These are phyloP conservation scores for Colletotrichum sp. DNA, from an alignment of 2,329 filamentous ascomycete species.

Conservation along the genomic window DNA sequence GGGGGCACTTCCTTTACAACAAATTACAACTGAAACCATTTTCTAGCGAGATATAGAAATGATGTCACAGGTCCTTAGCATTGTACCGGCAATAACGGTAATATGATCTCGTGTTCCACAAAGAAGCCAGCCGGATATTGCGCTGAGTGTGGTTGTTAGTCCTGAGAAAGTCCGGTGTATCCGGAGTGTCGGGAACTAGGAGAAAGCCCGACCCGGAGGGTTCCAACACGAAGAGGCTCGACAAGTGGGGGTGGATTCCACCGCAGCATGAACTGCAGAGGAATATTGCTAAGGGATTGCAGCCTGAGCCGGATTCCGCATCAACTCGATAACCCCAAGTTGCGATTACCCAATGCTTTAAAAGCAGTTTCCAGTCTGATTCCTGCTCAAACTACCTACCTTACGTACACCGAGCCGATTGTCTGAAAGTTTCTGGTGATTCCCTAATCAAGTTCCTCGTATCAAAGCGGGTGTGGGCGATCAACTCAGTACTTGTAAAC, in stretches of 20 bases:
- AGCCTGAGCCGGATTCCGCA: background rate
- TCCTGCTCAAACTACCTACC: background rate
- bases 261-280: background rate
- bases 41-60: background rate
- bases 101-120: background rate
- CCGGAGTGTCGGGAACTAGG: background rate
- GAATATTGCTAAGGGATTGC: background rate
- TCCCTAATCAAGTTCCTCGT: background rate
- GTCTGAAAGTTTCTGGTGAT: background rate
- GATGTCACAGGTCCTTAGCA: rapidly evolving
- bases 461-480: background rate
- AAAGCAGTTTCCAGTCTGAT: background rate
- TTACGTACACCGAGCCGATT: background rate
- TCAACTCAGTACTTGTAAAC: background rate
- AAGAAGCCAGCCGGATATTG: background rate
- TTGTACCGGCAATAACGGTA: background rate
- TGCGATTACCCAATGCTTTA: background rate
- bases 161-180: background rate
- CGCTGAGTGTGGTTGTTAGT: background rate
- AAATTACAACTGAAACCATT: background rate
- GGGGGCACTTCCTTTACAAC: rapidly evolving
- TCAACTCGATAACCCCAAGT: background rate
- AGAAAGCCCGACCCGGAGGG: background rate
- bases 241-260: background rate
- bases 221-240: background rate